These are phyloP conservation scores for Cercophora sp. DNA, from an alignment of 495 filamentous ascomycete species.

Conservation along the genomic window DNA sequence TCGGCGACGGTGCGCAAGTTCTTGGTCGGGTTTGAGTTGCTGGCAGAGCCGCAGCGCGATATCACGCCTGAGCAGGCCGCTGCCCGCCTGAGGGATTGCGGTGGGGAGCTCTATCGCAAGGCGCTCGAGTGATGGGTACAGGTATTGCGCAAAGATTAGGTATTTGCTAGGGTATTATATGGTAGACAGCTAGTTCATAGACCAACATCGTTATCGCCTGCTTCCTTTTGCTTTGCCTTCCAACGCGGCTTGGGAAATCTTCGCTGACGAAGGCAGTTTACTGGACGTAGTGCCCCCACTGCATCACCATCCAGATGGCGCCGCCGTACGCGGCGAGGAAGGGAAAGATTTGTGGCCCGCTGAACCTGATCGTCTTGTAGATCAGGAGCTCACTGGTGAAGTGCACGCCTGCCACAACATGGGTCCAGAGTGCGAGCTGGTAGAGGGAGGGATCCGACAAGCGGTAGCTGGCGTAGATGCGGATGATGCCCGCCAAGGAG, in stretches of 20 bases:
- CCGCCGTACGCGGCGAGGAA: constrained; percentile 66
- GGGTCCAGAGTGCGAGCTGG: constrained; percentile 74
- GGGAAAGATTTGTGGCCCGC: constrained; percentile 65
- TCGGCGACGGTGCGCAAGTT: constrained; percentile 96
- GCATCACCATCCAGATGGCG: constrained; percentile 75
- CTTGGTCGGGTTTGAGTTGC: constrained; percentile 89
- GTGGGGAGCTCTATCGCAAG: constrained; percentile 80
- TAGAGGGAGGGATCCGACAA: constrained; percentile 68
- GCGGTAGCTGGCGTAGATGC: constrained; percentile 83
- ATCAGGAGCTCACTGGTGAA: constrained; percentile 78
- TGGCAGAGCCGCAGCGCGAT: constrained; percentile 95
- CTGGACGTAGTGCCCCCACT: constrained; percentile 62
- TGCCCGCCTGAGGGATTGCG: constrained; percentile 65
- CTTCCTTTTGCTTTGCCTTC: too few relatives aligned
- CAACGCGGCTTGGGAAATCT: too few relatives aligned
- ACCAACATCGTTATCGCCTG: not conserved
- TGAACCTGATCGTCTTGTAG: constrained; percentile 67
- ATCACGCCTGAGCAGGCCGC: constrained; percentile 98
- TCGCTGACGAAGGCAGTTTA: too few relatives aligned
- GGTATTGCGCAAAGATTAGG: too few relatives aligned
- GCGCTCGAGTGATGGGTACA: constrained; percentile 51
- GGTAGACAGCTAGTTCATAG: not conserved
- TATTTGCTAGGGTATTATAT: not conserved
- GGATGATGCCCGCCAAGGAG: constrained; percentile 66
- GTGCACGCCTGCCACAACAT: constrained; percentile 71